Conservation (phyloP, 2,329 filamentous ascomycete genomes). For the Stachybotrys chlorohalonatus region DNA sequence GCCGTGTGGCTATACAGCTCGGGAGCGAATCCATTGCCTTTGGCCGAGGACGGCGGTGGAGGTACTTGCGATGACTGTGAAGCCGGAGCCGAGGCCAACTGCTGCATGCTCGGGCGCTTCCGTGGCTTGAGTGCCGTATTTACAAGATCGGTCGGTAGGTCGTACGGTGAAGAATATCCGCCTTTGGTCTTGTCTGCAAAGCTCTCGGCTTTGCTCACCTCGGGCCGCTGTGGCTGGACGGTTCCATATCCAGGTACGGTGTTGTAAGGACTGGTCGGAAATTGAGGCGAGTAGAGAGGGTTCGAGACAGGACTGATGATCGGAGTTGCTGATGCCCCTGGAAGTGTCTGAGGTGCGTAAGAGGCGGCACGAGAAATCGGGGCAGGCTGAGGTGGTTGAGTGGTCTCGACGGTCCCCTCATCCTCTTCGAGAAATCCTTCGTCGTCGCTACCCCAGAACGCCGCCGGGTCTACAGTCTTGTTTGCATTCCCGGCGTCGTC, state of each 20-base stretch:
- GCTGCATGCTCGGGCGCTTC: conserved; percentile 53
- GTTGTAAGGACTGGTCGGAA: conserved; percentile 15
- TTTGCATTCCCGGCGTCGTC: conserved; percentile 40
- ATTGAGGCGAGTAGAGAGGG: not conserved
- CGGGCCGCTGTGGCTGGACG: conserved; percentile 28
- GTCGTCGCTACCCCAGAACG: conserved; percentile 73
- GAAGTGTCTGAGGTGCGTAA: conserved; percentile 10
- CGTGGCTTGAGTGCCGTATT: conserved; percentile 49
- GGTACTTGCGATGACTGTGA: conserved; percentile 31
- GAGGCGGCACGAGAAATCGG: conserved; percentile 5
- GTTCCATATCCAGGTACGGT: conserved; percentile 26
- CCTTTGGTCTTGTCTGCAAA: conserved; percentile 87
- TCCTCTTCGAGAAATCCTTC: conserved; percentile 76
- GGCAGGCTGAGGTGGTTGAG: conserved; percentile 3
- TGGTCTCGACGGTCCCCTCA: conserved; percentile 26
- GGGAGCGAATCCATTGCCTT: conserved; percentile 9
- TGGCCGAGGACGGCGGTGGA: conserved; percentile 25
- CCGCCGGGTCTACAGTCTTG: conserved; percentile 47
- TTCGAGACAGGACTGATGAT: not conserved
- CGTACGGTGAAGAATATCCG: conserved; percentile 90
- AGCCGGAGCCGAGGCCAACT: conserved; percentile 35
- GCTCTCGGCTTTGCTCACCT: conserved; percentile 59
- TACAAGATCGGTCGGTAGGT: conserved; percentile 78
- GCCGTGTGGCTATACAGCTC: conserved; percentile 22
- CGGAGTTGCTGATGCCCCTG: not conserved